phyloP scores from a whole-genome alignment of 148 eudicot species.

The Spergularia marina region DNA sequence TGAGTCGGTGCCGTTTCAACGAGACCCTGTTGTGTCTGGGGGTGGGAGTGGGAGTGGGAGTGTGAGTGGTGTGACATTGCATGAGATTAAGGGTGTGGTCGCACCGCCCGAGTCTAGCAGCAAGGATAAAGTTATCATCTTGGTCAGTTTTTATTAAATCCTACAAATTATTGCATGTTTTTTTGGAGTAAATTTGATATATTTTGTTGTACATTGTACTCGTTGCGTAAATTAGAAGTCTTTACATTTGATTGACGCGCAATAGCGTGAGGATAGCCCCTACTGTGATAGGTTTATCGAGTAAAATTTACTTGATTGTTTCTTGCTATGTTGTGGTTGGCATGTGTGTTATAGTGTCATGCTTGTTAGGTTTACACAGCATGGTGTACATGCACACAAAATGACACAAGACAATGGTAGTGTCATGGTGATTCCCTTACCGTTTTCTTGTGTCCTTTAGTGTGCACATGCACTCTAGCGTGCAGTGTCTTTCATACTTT shows the following conservation, averaged over 20 bases:
- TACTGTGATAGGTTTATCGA: neutral
- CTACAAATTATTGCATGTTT: neutral
- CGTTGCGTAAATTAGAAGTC: neutral
- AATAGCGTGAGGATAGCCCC: too few relatives aligned
- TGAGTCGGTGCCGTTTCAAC: constrained; percentile 37
- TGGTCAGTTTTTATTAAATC: constrained; percentile 42
- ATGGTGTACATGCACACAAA: too few relatives aligned
- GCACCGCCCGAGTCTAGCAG: constrained; percentile 22
- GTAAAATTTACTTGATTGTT: neutral
- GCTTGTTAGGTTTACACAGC: neutral
- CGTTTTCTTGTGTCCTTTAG: too few relatives aligned
- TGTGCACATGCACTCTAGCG: too few relatives aligned
- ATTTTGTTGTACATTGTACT: neutral
- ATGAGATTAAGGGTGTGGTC: constrained; percentile 23
- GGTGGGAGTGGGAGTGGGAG: constrained; percentile 14
- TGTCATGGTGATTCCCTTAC: too few relatives aligned
- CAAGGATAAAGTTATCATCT: constrained; percentile 38
- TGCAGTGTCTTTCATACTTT: too few relatives aligned
- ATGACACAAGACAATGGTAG: too few relatives aligned
- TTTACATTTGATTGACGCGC: too few relatives aligned
- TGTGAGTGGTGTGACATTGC: constrained; percentile 7
- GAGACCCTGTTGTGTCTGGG: constrained; percentile 23
- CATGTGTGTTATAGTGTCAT: neutral
- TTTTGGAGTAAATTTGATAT: neutral
- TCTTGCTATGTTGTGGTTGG: neutral